Evolutionary conservation across 2,329 filamentous ascomycete genomes (phyloP), one percentile per base, ranked within the genome.

Genomic region (Colletotrichum graminicola): DNA sequence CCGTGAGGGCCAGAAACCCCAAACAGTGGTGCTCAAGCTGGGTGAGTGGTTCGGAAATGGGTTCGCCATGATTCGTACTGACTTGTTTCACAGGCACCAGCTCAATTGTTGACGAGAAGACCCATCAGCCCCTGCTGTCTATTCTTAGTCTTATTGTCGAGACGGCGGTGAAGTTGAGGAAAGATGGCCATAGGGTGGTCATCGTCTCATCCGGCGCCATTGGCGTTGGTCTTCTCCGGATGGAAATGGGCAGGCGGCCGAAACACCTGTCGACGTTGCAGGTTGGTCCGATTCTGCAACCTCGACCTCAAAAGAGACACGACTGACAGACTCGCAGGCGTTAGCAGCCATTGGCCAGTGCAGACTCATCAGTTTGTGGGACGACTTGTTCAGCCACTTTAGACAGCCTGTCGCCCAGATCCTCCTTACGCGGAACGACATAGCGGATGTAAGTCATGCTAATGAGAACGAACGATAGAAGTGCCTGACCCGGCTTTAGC

Each of bases 151-250:
- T 95, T 72, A 98, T 99, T 75, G 96, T 98, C 74, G 94, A 98
- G 83, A 98, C 96, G 26, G 94, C 94, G 18, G 92, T 95, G 65
- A 93, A 91, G 78, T 87, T 99, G 54, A 91, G 91, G 75, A 92
- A 95, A 81, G 93, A 97, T 90, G 96, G 96, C 61, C 95, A 99
- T 81, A 91, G 92, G 76, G 96, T 99, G 62, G 92, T 99, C 80
- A 93, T 99, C 75, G 97, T 98, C 74, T 99, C 96, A 2, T 99
- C 96, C 0, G 96, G 96, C 72, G 96, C 96, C 80, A 97, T 99
- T 81, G 96, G 95, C 70, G 94, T 99, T 72, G 96, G 95, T 8
- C 86, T 99, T 72, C 90, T 93, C 69, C 90, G 94, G 72, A 97
- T 98, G 94, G 90, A 97, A 79, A 87, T 97, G 72, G 90, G 94